Conservation (phyloP, 225 moss, liverwort and hornwort species). For the Pleurozium schreberi region DNA sequence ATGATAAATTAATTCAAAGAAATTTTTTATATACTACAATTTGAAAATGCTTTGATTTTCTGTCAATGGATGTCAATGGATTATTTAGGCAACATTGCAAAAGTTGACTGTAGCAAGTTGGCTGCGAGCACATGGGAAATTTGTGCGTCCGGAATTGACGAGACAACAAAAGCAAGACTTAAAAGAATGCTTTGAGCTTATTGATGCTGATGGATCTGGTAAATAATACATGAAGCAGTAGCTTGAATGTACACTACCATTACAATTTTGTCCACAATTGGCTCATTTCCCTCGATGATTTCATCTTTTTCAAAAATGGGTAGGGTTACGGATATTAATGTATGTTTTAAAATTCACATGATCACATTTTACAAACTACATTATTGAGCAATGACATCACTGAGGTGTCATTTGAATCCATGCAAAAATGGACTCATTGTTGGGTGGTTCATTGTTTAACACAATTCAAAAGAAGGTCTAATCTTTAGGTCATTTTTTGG, state of each 20-base stretch:
- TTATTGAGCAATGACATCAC: accelerated
- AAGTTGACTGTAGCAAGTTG: slow-evolving; percentile 63
- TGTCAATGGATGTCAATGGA: not conserved
- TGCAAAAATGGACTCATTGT: not conserved
- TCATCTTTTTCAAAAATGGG: not conserved
- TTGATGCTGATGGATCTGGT: slow-evolving; percentile 94
- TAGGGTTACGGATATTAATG: not conserved
- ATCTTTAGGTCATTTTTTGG: not conserved
- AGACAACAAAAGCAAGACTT: slow-evolving; percentile 73
- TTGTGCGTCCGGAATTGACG: slow-evolving; percentile 67
- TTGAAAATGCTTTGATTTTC: not conserved
- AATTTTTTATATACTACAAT: not conserved
- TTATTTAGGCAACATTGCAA: slow-evolving; percentile 44
- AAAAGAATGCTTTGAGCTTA: slow-evolving; percentile 91
- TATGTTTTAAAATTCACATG: not conserved
- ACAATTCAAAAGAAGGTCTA: no score
- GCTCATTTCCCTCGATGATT: no score
- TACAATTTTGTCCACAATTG: not conserved
- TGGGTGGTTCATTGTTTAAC: not conserved
- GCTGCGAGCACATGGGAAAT: slow-evolving; percentile 78
- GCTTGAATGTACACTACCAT: not conserved
- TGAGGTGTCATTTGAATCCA: not conserved
- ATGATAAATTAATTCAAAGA: not conserved
- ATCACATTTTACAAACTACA: accelerated
- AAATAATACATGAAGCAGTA: not conserved